These are phyloP conservation scores for Lunasporangiospora selenospora DNA, from an alignment of 192 early-diverging fungal species.

Conservation along the genomic window DNA sequence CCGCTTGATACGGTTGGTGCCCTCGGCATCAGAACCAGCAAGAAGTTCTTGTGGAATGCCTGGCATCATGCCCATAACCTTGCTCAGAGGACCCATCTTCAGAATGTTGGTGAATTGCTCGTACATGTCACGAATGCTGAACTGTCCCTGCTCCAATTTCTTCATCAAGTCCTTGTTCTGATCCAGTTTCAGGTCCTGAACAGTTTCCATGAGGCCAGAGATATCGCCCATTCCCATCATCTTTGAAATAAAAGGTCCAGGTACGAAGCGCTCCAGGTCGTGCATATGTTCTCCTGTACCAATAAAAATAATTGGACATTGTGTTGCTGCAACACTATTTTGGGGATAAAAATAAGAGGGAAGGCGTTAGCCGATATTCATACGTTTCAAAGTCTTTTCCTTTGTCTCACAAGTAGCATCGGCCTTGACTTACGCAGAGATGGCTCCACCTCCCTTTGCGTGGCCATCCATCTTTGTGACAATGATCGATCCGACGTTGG, in stretches of 20 bases:
- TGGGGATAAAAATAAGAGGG: neutral
- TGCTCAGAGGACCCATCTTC: slow-evolving; percentile 92
- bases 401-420: too few relatives aligned
- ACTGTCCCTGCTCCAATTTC: slow-evolving; percentile 82
- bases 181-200: slow-evolving; percentile 87
- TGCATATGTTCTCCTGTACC: slow-evolving; percentile 98
- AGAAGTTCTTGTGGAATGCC: slow-evolving; percentile 62
- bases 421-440: slow-evolving; percentile 75
- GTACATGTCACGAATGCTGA: slow-evolving; percentile 93
- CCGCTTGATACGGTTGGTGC: slow-evolving; percentile 64
- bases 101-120: slow-evolving; percentile 91
- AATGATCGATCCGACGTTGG: slow-evolving; percentile 94
- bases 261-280: slow-evolving; percentile 89
- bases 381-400: too few relatives aligned
- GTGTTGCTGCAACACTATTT: slow-evolving; percentile 86
- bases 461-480: slow-evolving; percentile 99
- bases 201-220: slow-evolving; percentile 84
- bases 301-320: slow-evolving; percentile 93
- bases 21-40: slow-evolving; percentile 60
- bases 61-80: slow-evolving; percentile 77
- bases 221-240: slow-evolving; percentile 96
- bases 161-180: slow-evolving; percentile 90
- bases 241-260: slow-evolving; percentile 91
- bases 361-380: too few relatives aligned
- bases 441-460: slow-evolving; percentile 98